phyloP scores from a whole-genome alignment of 2,329 filamentous ascomycete genomes.

The Botrytis medusae region DNA sequence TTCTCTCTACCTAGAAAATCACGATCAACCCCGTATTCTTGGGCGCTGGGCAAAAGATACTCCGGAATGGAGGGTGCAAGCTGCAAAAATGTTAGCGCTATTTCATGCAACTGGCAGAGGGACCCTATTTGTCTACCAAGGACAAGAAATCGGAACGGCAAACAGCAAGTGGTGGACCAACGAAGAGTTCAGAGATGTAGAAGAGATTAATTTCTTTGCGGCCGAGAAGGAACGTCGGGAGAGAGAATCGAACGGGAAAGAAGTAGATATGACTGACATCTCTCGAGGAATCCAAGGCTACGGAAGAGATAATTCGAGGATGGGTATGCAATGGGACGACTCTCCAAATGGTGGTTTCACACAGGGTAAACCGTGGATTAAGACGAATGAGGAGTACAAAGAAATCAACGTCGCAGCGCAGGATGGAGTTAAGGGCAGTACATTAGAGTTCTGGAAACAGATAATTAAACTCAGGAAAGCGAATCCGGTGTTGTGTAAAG shows the following conservation, averaged over 20 bases:
- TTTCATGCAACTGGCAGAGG: constrained; percentile 52
- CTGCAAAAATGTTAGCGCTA: constrained; percentile 55
- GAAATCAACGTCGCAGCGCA: constrained; percentile 45
- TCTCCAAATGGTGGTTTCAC: constrained; percentile 62
- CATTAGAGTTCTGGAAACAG: constrained; percentile 29
- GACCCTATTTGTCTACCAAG: constrained; percentile 60
- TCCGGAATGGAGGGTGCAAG: constrained; percentile 44
- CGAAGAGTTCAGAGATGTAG: constrained; percentile 68
- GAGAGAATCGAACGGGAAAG: constrained; percentile 35
- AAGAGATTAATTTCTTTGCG: constrained; percentile 51
- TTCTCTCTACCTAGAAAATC: constrained; percentile 57
- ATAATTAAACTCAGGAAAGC: constrained; percentile 27
- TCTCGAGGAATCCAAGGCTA: constrained; percentile 56
- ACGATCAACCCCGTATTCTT: constrained; percentile 55
- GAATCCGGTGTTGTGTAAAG: constrained; percentile 29
- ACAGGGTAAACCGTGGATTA: constrained; percentile 55
- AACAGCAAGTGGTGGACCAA: constrained; percentile 60
- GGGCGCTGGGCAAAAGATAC: constrained; percentile 46
- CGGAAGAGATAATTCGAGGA: constrained; percentile 67
- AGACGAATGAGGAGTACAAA: constrained; percentile 54
- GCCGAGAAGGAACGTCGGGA: constrained; percentile 33
- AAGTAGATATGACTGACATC: constrained; percentile 38
- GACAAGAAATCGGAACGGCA: constrained; percentile 59
- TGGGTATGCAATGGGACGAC: constrained; percentile 68
- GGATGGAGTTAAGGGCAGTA: constrained; percentile 6